These are phyloP conservation scores for Orbilia blumenaviensis DNA, from an alignment of 2,329 filamentous ascomycete genomes.

Conservation along the genomic window DNA sequence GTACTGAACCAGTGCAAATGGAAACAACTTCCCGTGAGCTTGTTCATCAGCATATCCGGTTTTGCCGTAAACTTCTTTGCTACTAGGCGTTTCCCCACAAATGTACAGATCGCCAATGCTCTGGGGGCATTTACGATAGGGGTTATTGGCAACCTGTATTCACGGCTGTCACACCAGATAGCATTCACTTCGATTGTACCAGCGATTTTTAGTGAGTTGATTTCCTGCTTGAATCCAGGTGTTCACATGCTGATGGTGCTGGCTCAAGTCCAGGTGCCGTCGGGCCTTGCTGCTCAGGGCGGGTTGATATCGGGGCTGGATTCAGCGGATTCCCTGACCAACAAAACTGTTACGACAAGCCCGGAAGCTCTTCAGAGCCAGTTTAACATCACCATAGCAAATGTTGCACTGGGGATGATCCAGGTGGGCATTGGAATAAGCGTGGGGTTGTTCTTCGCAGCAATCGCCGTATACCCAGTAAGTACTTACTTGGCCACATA, in stretches of 20 bases:
- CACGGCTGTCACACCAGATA: conserved; percentile 77
- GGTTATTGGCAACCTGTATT: conserved; percentile 80
- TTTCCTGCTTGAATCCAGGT: background rate
- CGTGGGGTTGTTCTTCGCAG: conserved; percentile 69
- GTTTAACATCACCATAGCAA: conserved; percentile 63
- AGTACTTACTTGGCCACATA: background rate
- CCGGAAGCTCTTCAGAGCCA: conserved; percentile 30
- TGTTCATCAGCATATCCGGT: conserved; percentile 75
- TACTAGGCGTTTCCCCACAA: conserved; percentile 72
- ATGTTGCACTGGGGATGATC: conserved; percentile 68
- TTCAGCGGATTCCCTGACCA: conserved; percentile 64
- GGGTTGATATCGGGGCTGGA: conserved; percentile 69
- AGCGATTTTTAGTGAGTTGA: conserved; percentile 72
- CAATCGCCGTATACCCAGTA: conserved; percentile 61
- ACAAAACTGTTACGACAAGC: conserved; percentile 36
- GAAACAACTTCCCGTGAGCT: conserved; percentile 80
- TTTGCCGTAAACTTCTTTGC: conserved; percentile 80
- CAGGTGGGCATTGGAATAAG: conserved; percentile 71
- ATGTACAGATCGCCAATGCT: conserved; percentile 79
- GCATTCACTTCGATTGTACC: conserved; percentile 86
- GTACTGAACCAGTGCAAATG: conserved; percentile 84
- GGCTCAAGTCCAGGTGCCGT: conserved; percentile 68
- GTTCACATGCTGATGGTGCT: background rate
- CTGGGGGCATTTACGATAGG: conserved; percentile 80
- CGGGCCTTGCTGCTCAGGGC: conserved; percentile 70